phyloP scores from a whole-genome alignment of 371 early-diverging fungal species.

The Haplosporangium sp. region DNA sequence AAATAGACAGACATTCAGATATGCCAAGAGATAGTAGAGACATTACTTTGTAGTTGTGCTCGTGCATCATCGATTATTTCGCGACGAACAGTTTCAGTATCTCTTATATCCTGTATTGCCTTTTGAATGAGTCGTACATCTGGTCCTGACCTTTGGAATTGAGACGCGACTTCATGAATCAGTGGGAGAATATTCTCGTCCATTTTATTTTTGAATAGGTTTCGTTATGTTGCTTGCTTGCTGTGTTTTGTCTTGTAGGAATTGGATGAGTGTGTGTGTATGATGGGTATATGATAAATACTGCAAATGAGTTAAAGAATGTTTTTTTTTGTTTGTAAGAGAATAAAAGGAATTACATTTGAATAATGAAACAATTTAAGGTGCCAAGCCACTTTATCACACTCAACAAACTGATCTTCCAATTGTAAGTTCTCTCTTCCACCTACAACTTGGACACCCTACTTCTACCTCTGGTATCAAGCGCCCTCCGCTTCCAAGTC shows the following conservation, averaged over 20 bases:
- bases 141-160: slow-evolving; percentile 33
- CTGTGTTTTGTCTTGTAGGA: not conserved
- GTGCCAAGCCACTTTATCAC: not conserved
- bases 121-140: slow-evolving; percentile 34
- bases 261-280: too few species aligned
- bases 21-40: not conserved
- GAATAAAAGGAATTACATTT: too few species aligned
- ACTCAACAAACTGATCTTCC: not conserved
- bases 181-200: slow-evolving; percentile 25
- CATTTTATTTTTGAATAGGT: too few species aligned
- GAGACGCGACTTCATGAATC: slow-evolving; percentile 34
- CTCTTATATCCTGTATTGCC: slow-evolving; percentile 30
- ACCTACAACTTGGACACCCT: too few species aligned
- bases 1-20: too few species aligned
- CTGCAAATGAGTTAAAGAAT: too few species aligned
- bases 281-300: not conserved
- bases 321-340: too few species aligned
- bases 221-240: not conserved
- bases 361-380: too few species aligned
- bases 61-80: slow-evolving; percentile 38
- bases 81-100: slow-evolving; percentile 30
- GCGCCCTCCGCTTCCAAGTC: too few species aligned
- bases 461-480: too few species aligned
- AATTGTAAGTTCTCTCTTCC: too few species aligned
- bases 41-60: slow-evolving; percentile 29